phyloP scores from a whole-genome alignment of 352 stramenopile genomes.

The Globisporangium spinosum region DNA sequence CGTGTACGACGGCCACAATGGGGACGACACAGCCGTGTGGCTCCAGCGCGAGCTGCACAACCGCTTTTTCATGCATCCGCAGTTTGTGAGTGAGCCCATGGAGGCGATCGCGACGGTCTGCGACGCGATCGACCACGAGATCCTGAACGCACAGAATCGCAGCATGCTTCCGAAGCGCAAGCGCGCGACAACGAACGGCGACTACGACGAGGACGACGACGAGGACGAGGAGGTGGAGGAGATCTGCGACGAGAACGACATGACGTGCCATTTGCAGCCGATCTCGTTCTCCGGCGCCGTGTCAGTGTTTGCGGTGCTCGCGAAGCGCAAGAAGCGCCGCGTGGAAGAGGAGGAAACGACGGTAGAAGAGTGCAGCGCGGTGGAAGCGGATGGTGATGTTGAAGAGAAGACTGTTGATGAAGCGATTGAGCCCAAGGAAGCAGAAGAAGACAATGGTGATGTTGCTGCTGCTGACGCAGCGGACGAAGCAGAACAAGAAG shows the following conservation, averaged over 20 bases:
- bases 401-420: slow-evolving; percentile 7
- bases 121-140: slow-evolving; percentile 64
- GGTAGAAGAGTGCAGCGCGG: slow-evolving; percentile 3
- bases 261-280: slow-evolving; percentile 52
- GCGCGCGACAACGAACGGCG: slow-evolving; percentile 38
- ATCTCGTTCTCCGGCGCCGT: slow-evolving; percentile 86
- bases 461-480: not conserved
- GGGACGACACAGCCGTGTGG: slow-evolving; percentile 68
- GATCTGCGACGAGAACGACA: slow-evolving; percentile 45
- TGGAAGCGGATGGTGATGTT: slow-evolving; percentile 5
- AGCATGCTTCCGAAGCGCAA: slow-evolving; percentile 67
- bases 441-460: not conserved
- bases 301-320: slow-evolving; percentile 59
- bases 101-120: slow-evolving; percentile 55
- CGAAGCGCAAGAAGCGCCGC: slow-evolving; percentile 31
- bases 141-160: slow-evolving; percentile 72
- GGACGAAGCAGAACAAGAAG: not conserved
- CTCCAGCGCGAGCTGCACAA: slow-evolving; percentile 81
- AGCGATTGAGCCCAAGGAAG: not conserved
- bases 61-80: slow-evolving; percentile 54
- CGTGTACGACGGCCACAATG: slow-evolving; percentile 89
- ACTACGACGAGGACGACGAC: slow-evolving; percentile 21
- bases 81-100: slow-evolving; percentile 49
- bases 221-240: slow-evolving; percentile 29
- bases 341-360: not conserved